Percentiles rank a stretch among this genome's conserved stretches.
Evolutionary conservation across 2,329 filamentous ascomycete genomes (phyloP).

Genomic region (Alternaria sp.): DNA sequence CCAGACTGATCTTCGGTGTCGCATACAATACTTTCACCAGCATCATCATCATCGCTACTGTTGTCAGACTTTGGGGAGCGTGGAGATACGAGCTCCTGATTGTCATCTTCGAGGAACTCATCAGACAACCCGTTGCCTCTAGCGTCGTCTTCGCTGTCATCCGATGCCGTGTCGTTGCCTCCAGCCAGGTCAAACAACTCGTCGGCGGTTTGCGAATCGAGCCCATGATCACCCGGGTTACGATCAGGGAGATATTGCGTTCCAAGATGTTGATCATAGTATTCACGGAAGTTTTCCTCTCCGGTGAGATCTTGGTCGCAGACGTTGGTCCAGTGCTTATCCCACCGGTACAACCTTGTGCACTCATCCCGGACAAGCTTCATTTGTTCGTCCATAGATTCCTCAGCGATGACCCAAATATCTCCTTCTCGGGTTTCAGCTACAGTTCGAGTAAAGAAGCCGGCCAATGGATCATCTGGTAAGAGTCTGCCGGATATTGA

Average conservation of each 20-base stretch:
- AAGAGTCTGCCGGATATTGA: neutral
- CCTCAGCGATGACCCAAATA: neutral
- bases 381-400: neutral
- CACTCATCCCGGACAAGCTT: neutral
- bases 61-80: neutral
- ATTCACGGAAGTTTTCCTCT: neutral
- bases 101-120: neutral
- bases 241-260: neutral
- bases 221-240: neutral
- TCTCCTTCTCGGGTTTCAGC: neutral
- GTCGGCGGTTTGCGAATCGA: neutral
- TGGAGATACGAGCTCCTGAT: neutral
- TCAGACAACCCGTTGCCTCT: neutral
- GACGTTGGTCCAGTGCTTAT: neutral
- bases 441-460: neutral
- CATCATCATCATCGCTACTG: neutral
- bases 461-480: neutral
- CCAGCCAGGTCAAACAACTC: neutral
- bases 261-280: neutral
- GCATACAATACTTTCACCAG: neutral
- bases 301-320: neutral
- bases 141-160: neutral
- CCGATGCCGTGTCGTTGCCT: neutral
- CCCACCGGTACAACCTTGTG: neutral
- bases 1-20: neutral